Evolutionary conservation across 139 green algal species (phyloP).

Genomic region (Deuterostichococcus epilithicus): DNA sequence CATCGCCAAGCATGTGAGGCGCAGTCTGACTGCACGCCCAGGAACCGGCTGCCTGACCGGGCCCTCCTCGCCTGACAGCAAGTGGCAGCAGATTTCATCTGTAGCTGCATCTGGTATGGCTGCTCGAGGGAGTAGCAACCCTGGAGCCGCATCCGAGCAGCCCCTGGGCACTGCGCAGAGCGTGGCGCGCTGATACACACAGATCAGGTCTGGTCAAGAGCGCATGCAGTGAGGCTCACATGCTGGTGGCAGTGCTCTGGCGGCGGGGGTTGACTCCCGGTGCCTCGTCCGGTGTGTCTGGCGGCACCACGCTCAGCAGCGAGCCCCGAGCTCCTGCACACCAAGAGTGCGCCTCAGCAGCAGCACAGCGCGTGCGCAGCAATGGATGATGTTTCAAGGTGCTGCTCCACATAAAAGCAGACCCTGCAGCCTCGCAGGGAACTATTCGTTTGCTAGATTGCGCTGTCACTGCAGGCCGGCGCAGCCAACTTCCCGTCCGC

Average conservation of each 20-base stretch:
- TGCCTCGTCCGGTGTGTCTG: slow-evolving; percentile 8
- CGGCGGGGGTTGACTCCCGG: background rate
- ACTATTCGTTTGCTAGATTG: too few species aligned
- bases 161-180: background rate
- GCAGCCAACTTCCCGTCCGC: too few species aligned
- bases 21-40: background rate
- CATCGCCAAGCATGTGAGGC: background rate
- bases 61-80: background rate
- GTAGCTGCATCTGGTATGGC: background rate
- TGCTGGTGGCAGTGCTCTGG: slow-evolving; percentile 8
- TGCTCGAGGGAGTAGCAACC: background rate
- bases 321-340: background rate
- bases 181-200: background rate
- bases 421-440: too few species aligned
- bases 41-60: background rate
- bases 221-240: background rate
- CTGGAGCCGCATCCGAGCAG: background rate
- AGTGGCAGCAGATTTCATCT: background rate
- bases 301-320: slow-evolving; percentile 5
- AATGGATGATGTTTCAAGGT: too few species aligned
- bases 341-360: background rate
- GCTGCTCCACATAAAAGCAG: too few species aligned
- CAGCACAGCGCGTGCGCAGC: too few species aligned
- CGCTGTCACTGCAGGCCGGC: too few species aligned
- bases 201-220: background rate